Evolutionary conservation across 2,329 filamentous ascomycete genomes (phyloP), one percentile per base, ranked within the genome.

Genomic region (Neonectria neomacrospora): DNA sequence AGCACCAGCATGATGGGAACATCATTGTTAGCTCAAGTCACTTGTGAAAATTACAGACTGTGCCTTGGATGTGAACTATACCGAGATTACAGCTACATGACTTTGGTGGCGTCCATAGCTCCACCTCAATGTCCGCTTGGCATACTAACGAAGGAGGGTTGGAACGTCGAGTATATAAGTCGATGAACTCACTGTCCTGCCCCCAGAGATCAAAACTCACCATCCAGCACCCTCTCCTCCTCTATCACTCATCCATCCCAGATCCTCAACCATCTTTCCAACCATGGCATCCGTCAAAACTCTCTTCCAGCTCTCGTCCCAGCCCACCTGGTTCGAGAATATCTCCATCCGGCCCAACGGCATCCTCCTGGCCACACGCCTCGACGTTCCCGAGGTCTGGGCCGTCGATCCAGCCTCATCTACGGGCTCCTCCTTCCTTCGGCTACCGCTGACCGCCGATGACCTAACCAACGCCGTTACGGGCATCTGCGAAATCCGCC

Each of bases 291-390:
- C 56, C 23, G 34, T 50, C 3, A 64, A 48, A 30, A 71, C 68
- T 10, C 23, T 71, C 18, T 69, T 69, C 30, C 66, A 67, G 7
- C 68, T 71, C 45, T 32, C 58, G 12, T 51, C 55, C 8, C 55
- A 69, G 8, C 66, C 68, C 57, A 69, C 66, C 23, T 71, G 68
- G 68, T 71, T 71, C 23, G 68, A 71, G 26, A 71, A 71, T 42
- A 69, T 71, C 18, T n/a, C 54, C 20, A 64, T 64, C 34, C 54
- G 61, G 5, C 52, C 67, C 12, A 60, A 60, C 5, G 67, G 68
- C 22, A 61, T 22, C 14, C 28, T 71, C 44, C 26, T 71, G 2
- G 54, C 60, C 20, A 71, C 69, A 41, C 69, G 68, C 14, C 65
- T 71, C 2, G 68, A 71, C 32, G 42, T 66, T 18, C 67, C 68